phyloP scores from a whole-genome alignment of 176 grass and related monocot genomes.

The Oryza glaberrima region DNA sequence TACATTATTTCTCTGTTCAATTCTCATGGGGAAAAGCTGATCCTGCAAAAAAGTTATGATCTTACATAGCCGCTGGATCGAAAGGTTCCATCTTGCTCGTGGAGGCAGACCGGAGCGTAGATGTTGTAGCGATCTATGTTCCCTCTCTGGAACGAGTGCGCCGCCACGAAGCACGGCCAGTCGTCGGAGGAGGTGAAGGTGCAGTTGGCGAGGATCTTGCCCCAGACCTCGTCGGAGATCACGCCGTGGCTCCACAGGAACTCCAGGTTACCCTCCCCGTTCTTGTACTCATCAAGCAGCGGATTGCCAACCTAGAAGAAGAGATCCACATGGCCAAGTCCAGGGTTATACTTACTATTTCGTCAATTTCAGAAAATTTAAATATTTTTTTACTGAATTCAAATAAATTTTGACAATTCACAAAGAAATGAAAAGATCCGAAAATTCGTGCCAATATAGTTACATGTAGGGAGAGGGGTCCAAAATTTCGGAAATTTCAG shows the following conservation, averaged over 20 bases:
- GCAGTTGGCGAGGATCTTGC: slow-evolving; percentile 43
- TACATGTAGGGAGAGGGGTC: too few relatives aligned
- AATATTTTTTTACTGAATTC: too few relatives aligned
- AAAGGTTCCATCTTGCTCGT: not conserved
- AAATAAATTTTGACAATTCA: too few relatives aligned
- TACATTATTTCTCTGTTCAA: too few relatives aligned
- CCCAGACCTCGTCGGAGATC: slow-evolving; percentile 50
- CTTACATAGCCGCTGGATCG: slow-evolving; percentile 33
- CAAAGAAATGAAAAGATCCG: too few relatives aligned
- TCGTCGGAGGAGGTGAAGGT: slow-evolving; percentile 28
- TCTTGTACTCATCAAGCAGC: slow-evolving; percentile 35
- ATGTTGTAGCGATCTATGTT: slow-evolving; percentile 42
- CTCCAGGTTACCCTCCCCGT: slow-evolving; percentile 23
- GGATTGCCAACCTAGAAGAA: slow-evolving; percentile 49
- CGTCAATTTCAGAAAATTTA: too few relatives aligned
- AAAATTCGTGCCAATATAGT: too few relatives aligned
- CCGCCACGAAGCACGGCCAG: slow-evolving; percentile 9
- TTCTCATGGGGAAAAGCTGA: not conserved
- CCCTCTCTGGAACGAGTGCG: not conserved
- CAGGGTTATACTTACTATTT: too few relatives aligned
- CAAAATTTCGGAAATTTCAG: too few relatives aligned
- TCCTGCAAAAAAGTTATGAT: too few relatives aligned
- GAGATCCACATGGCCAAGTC: not conserved
- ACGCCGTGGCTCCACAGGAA: slow-evolving; percentile 60
- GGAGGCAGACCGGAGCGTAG: slow-evolving; percentile 50